These are phyloP conservation scores for Closterium sp. DNA, from an alignment of 139 green algal genomes.

Conservation along the genomic window DNA sequence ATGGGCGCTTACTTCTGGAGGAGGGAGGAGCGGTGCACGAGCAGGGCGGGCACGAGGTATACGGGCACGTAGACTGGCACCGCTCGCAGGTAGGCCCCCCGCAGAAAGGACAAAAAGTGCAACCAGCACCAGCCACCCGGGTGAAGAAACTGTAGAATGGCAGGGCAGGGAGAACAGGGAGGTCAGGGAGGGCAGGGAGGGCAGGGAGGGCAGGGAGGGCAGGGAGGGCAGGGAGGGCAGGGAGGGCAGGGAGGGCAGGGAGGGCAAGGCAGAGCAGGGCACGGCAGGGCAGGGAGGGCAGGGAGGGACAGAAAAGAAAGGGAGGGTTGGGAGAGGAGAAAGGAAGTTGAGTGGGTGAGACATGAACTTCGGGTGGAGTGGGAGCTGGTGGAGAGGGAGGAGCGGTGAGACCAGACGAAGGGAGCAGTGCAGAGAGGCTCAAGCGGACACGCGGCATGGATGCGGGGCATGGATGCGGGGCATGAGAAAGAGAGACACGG, in stretches of 20 bases:
- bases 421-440: background rate
- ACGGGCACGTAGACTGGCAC: slow-evolving; percentile 79
- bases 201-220: background rate
- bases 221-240: too few species aligned
- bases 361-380: background rate
- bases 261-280: too few species aligned
- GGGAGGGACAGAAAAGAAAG: too few species aligned
- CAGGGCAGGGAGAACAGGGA: background rate
- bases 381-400: background rate
- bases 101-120: slow-evolving; percentile 62
- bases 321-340: too few species aligned
- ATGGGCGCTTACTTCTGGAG: background rate
- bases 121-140: slow-evolving; percentile 16
- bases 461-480: background rate
- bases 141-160: slow-evolving; percentile 14
- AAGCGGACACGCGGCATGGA: background rate
- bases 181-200: background rate
- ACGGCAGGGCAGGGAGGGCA: too few species aligned
- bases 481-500: background rate
- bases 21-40: slow-evolving; percentile 81
- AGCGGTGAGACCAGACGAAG: background rate
- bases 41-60: slow-evolving; percentile 71
- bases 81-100: slow-evolving; percentile 63
- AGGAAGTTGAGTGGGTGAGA: background rate
- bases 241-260: too few species aligned